Conservation (phyloP, 192 early-diverging fungal genomes). For the Coemansia sp. region DNA sequence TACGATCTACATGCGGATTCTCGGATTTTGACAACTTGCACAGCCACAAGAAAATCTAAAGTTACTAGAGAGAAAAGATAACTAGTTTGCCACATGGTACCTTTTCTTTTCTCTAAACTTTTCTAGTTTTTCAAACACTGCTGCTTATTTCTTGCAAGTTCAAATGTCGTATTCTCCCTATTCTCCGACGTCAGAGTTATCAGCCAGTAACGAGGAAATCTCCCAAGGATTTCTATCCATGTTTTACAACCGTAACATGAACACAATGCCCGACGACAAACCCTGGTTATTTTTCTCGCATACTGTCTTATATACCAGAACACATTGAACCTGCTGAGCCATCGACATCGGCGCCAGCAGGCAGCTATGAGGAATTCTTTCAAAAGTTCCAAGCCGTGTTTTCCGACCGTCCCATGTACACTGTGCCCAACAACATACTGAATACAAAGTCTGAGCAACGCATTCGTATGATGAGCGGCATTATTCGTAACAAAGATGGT, state of each 20-base stretch:
- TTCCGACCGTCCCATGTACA: constrained; percentile 16
- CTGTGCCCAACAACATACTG: background rate
- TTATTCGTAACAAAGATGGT: constrained; percentile 53
- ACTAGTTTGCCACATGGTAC: background rate
- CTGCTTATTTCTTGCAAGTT: background rate
- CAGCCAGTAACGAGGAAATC: no score
- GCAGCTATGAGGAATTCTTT: constrained; percentile 10
- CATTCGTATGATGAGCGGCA: constrained; percentile 35
- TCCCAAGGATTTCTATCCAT: no score
- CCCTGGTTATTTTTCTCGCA: no score
- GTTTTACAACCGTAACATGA: no score
- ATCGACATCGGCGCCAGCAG: background rate
- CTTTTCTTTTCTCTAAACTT: background rate
- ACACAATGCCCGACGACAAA: no score
- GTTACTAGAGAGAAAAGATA: background rate
- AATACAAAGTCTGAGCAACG: constrained; percentile 34
- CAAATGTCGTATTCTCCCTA: background rate
- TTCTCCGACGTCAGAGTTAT: no score
- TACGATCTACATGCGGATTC: constrained; percentile 1
- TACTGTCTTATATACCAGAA: no score
- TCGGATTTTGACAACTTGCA: background rate
- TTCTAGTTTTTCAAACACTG: background rate
- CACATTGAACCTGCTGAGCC: background rate
- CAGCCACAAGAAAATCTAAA: background rate
- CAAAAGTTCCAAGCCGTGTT: background rate